phyloP scores from a whole-genome alignment of 768 basidiomycete species.

The Naganishia onofrii region DNA sequence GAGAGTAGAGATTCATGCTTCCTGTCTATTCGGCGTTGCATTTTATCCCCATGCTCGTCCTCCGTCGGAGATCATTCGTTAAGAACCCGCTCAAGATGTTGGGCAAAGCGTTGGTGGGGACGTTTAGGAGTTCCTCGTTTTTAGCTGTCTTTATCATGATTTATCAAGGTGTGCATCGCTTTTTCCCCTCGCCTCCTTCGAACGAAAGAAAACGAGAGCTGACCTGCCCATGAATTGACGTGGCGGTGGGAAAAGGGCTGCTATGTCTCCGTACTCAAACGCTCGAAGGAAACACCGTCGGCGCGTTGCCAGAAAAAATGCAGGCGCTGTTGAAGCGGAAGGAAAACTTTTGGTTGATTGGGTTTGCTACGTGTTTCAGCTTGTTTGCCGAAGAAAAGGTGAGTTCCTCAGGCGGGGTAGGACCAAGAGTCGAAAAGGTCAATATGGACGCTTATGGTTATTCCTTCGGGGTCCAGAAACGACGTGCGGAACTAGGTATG shows the following conservation, averaged over 20 bases:
- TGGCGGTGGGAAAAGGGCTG: conserved; percentile 33
- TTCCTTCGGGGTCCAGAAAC: conserved; percentile 51
- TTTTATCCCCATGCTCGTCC: conserved; percentile 77
- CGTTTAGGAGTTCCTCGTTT: conserved; percentile 79
- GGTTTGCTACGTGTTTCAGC: conserved; percentile 70
- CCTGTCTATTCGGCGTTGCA: conserved; percentile 79
- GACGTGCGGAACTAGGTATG: conserved; percentile 90
- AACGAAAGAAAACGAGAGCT: conserved; percentile 27
- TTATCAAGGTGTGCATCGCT: conserved; percentile 63
- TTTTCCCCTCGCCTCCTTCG: conserved; percentile 26
- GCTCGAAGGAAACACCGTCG: conserved; percentile 29
- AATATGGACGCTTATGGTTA: too few species aligned
- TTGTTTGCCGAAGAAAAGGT: conserved; percentile 79
- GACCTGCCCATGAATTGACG: background rate
- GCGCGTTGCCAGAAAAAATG: conserved; percentile 54
- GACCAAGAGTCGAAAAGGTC: background rate
- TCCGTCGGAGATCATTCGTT: conserved; percentile 68
- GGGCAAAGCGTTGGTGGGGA: conserved; percentile 65
- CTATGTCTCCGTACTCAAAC: conserved; percentile 39
- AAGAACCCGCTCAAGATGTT: conserved; percentile 68
- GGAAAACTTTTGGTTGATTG: conserved; percentile 70
- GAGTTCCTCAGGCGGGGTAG: conserved; percentile 21
- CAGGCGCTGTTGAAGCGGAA: conserved; percentile 65
- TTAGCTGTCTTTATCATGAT: conserved; percentile 75
- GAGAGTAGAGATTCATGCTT: conserved; percentile 48